Evolutionary conservation across 1,284 basidiomycete genomes (phyloP).

Genomic region (Flammula alnicola): DNA sequence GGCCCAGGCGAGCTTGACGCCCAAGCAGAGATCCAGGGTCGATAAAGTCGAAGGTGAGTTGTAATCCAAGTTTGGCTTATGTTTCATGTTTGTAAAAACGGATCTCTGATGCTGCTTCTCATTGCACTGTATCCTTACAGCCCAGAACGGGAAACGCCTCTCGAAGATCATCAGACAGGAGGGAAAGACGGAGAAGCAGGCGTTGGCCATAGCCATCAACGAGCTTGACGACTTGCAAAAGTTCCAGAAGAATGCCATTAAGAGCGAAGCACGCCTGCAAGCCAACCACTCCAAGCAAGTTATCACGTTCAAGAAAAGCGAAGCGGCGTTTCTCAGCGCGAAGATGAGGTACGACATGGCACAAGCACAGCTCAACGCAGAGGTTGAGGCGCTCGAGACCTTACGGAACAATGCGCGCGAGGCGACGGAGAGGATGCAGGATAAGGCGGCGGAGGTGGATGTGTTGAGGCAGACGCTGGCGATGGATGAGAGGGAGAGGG

Average conservation of each 20-base stretch:
- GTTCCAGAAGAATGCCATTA: slow-evolving; percentile 55
- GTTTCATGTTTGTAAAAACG: too few species aligned
- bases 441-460: slow-evolving; percentile 60
- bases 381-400: slow-evolving; percentile 50
- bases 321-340: slow-evolving; percentile 51
- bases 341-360: slow-evolving; percentile 51
- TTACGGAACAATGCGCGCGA: slow-evolving; percentile 47
- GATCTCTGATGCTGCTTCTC: slow-evolving; percentile 5
- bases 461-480: slow-evolving; percentile 49
- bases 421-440: slow-evolving; percentile 53
- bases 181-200: slow-evolving; percentile 54
- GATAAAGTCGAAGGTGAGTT: slow-evolving; percentile 50
- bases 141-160: slow-evolving; percentile 50
- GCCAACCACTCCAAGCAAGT: slow-evolving; percentile 47
- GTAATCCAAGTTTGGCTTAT: too few species aligned
- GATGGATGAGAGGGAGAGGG: slow-evolving; percentile 58
- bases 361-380: slow-evolving; percentile 46
- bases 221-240: slow-evolving; percentile 58
- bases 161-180: slow-evolving; percentile 59
- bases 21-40: slow-evolving; percentile 52
- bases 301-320: slow-evolving; percentile 49
- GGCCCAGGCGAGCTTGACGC: slow-evolving; percentile 37
- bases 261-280: slow-evolving; percentile 55
- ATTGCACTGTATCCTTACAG: slow-evolving; percentile 30
- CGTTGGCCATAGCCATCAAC: slow-evolving; percentile 48